Evolutionary conservation across 108 stramenopile species (phyloP), one percentile per base, ranked within the genome.

Genomic region (Cylindrotheca closterium): DNA sequence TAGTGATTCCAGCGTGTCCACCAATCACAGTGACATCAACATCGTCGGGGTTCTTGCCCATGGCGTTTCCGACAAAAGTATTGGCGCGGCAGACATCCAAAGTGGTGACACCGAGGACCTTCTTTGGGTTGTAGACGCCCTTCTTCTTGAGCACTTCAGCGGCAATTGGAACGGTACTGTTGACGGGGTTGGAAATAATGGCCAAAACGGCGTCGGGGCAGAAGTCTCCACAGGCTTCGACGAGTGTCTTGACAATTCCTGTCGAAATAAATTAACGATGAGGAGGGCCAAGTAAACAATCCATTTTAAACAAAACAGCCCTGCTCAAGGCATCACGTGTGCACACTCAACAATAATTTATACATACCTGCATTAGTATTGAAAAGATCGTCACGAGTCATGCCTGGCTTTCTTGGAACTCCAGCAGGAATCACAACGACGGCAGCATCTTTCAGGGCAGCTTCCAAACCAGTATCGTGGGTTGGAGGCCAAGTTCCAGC

Each of bases 161-260:
- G 19, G 97, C 96, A 68, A 99, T 99, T 26, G 99, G 99, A 26
- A 99, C 99, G 32, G 98, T 99, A 22, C 92, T 94, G 85, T 99
- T 99, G 80, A 99, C 99, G 19, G 99, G 99, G 86, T 99, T 99
- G 75, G 88, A 87, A 74, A 99, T 98, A 82, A 99, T 96, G 70
- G 96, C 94, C 77, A 98, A 76, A 56, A 95, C 72, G 24, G 99
- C 99, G 55, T 97, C 81, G 23, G 99, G 98, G 75, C 97, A 98
- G 71, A 70, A 81, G 60, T 95, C 74, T 51, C 97, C 97, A 67
- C 94, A 96, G 28, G 89, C 95, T 73, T 99, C 97, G 10, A 97
- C 96, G 54, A 99, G 81, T 19, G 72, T 83, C 80, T 96, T 79
- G 18, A 99, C 99, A 74, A 99, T 99, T 33, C 69, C 54, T 65